phyloP scores from a whole-genome alignment of 768 basidiomycete genomes.

The Lactarius sanguifluus region DNA sequence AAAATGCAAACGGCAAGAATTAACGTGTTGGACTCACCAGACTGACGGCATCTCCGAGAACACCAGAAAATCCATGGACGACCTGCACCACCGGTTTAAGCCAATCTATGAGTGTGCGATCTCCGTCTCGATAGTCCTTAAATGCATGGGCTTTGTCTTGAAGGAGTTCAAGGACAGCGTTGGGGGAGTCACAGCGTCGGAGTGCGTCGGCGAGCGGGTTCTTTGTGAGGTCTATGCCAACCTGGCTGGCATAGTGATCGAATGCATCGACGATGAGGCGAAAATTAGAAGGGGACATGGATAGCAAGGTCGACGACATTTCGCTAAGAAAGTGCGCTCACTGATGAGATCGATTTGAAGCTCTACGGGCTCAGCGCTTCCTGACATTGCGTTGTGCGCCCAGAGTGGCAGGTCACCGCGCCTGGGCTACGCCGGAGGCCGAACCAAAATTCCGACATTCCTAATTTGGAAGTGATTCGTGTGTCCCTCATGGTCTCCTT shows the following conservation, averaged over 20 bases:
- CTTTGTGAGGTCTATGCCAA: not conserved
- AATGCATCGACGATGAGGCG: not conserved
- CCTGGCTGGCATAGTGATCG: not conserved
- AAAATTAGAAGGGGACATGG: not conserved
- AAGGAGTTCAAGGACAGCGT: not conserved
- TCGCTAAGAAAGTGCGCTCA: not conserved
- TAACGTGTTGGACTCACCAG: not conserved
- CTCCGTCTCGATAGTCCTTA: not conserved
- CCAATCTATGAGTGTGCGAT: not conserved
- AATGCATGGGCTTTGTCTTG: not conserved
- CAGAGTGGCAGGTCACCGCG: too few relatives aligned
- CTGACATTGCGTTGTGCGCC: not conserved
- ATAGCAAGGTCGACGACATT: not conserved
- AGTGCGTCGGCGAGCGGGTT: not conserved
- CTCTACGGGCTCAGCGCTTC: not conserved
- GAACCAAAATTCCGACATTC: too few relatives aligned
- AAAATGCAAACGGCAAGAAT: not conserved
- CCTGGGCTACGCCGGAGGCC: too few relatives aligned
- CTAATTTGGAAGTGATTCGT: too few relatives aligned
- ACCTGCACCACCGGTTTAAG: not conserved
- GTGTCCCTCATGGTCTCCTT: too few relatives aligned
- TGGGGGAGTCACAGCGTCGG: not conserved
- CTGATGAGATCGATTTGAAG: not conserved
- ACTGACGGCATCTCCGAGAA: not conserved
- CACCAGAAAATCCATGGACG: not conserved